phyloP scores from a whole-genome alignment of 257 asterid species.

The Parsonsia alboflavescens region DNA sequence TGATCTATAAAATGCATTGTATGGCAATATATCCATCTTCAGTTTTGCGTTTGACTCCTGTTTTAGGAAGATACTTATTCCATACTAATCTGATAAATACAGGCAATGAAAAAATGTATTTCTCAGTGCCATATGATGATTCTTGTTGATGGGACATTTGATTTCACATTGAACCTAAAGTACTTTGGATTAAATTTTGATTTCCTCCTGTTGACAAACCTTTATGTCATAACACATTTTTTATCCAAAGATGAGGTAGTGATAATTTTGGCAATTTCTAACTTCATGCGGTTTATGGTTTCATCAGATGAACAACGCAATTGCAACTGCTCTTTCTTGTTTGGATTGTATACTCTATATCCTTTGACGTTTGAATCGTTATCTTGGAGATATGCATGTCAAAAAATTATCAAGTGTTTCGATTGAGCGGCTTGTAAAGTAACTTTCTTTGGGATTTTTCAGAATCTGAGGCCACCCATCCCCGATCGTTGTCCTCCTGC shows the following conservation, averaged over 20 bases:
- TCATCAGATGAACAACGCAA: not conserved
- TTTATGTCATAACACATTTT: not conserved
- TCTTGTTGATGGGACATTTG: not conserved
- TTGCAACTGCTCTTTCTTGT: not conserved
- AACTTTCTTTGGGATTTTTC: constrained; percentile 21
- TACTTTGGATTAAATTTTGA: not conserved
- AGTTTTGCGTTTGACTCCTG: not conserved
- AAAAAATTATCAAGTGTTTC: constrained; percentile 2
- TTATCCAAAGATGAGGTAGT: not conserved
- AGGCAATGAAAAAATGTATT: not conserved
- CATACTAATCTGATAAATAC: not conserved
- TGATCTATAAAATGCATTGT: not conserved
- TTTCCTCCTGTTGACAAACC: not conserved
- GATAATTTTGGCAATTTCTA: not conserved
- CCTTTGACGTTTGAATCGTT: not conserved
- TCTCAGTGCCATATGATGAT: not conserved
- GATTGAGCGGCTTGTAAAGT: not conserved
- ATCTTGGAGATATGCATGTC: not conserved
- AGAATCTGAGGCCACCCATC: constrained; percentile 67
- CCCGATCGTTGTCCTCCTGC: constrained; percentile 63
- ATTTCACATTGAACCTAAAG: not conserved
- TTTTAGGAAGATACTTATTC: not conserved
- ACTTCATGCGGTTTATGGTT: not conserved
- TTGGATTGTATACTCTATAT: not conserved
- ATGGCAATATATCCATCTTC: not conserved